Conservation (phyloP, 2,329 filamentous ascomycete genomes). For the Magnaporthiopsis rhizophila region DNA sequence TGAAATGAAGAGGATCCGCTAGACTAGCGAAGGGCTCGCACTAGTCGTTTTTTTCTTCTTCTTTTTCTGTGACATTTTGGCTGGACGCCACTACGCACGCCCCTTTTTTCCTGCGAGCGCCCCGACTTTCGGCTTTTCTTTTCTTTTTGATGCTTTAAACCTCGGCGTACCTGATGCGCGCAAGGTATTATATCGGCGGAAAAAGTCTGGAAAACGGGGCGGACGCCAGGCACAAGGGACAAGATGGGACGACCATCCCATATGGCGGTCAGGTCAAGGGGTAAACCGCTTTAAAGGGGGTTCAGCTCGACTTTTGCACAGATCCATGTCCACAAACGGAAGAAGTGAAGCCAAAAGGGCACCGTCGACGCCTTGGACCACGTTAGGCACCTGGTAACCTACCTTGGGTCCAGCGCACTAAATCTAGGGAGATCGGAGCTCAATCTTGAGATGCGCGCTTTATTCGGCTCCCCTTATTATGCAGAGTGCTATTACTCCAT, state of each 20-base stretch:
- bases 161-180: no score
- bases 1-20: not conserved
- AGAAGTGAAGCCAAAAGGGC: not conserved
- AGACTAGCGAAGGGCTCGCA: not conserved
- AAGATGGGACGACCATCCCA: not conserved
- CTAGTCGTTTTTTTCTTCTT: not conserved
- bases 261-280: not conserved
- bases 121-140: no score
- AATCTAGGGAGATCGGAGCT: not conserved
- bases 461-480: no score
- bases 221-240: not conserved
- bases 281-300: not conserved
- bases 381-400: not conserved
- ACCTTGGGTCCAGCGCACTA: not conserved
- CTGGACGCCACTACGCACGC: not conserved
- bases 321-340: not conserved
- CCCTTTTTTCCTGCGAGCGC: not conserved
- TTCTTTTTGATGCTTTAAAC: no score
- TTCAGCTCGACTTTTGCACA: not conserved
- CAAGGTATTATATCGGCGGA: not conserved
- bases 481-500: not conserved
- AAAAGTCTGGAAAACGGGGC: not conserved
- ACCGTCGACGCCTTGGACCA: not conserved
- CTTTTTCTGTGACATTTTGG: not conserved
- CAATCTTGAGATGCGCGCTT: not conserved